Conservation (phyloP, 805 yeast species). For the Ogataea trehalophila region DNA sequence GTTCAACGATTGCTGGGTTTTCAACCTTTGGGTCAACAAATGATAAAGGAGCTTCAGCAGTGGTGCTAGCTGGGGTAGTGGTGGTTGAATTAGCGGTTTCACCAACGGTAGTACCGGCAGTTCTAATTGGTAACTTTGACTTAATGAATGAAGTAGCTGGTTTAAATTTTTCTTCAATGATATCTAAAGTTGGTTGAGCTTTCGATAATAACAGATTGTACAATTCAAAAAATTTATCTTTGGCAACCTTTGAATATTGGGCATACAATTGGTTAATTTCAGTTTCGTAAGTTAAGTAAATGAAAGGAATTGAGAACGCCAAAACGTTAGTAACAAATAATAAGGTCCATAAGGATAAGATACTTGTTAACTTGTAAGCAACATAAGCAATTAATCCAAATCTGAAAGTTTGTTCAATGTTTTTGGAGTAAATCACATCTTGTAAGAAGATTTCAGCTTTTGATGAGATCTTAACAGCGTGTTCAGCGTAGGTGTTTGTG, state of each 20-base stretch:
- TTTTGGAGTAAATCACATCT: constrained; percentile 59
- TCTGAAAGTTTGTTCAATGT: constrained; percentile 67
- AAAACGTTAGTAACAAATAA: constrained; percentile 50
- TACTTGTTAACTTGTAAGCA: constrained; percentile 66
- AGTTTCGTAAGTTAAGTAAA: constrained; percentile 69
- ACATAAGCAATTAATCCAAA: constrained; percentile 64
- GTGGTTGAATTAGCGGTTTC: constrained; percentile 11
- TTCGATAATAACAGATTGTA: constrained; percentile 35
- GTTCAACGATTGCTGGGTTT: constrained; percentile 1
- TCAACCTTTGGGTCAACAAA: not conserved
- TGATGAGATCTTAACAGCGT: constrained; percentile 38
- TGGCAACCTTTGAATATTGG: constrained; percentile 40
- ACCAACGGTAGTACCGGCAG: constrained; percentile 67
- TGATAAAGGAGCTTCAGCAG: constrained; percentile 2
- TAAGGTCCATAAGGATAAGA: constrained; percentile 69
- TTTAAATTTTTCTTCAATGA: constrained; percentile 54
- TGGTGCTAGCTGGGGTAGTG: constrained; percentile 7
- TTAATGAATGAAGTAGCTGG: constrained; percentile 61
- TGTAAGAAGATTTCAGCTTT: constrained; percentile 49
- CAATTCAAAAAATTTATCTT: constrained; percentile 44
- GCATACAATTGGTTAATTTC: constrained; percentile 67
- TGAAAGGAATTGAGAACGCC: constrained; percentile 70
- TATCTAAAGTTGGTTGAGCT: constrained; percentile 54
- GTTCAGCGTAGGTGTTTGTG: constrained; percentile 28
- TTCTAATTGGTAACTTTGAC: constrained; percentile 56